These are phyloP conservation scores for Fennellomyces sp. DNA, from an alignment of 371 early-diverging fungal genomes.

Conservation along the genomic window DNA sequence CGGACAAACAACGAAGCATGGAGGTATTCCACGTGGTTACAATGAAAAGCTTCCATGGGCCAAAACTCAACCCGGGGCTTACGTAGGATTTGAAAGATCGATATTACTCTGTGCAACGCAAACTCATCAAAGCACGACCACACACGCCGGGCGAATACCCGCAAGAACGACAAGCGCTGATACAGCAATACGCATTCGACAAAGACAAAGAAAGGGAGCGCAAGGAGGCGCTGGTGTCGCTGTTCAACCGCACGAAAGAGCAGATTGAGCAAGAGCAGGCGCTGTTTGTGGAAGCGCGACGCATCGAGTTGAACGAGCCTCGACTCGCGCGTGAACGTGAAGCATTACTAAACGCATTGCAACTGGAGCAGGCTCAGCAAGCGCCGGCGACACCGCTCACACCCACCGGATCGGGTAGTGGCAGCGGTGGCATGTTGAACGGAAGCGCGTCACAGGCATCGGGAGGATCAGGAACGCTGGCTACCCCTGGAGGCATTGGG, in stretches of 20 bases:
- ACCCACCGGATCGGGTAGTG: constrained; percentile 21
- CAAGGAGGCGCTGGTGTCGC: constrained; percentile 72
- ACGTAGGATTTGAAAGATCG: constrained; percentile 80
- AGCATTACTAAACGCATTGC: constrained; percentile 62
- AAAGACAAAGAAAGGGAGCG: constrained; percentile 75
- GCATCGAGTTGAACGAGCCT: constrained; percentile 79
- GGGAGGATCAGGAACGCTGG: constrained; percentile 3
- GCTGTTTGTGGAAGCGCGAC: constrained; percentile 73
- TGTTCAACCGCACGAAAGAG: constrained; percentile 76
- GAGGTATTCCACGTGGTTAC: too few species aligned
- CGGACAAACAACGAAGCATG: constrained; percentile 29
- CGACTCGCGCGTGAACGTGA: constrained; percentile 78
- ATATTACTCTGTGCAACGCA: constrained; percentile 69
- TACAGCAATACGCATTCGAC: constrained; percentile 55
- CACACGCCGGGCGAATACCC: constrained; percentile 30
- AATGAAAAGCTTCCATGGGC: not conserved
- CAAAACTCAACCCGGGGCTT: too few species aligned
- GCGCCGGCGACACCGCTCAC: constrained; percentile 42
- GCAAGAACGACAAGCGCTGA: constrained; percentile 36
- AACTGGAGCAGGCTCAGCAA: constrained; percentile 57
- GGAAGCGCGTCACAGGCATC: constrained; percentile 4
- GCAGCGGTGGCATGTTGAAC: not conserved
- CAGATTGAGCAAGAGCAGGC: constrained; percentile 87
- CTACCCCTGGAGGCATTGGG: constrained; percentile 44
- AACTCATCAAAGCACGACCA: constrained; percentile 52